These are phyloP conservation scores for Candida parachauliodes DNA, from an alignment of 805 yeast species.

Conservation along the genomic window DNA sequence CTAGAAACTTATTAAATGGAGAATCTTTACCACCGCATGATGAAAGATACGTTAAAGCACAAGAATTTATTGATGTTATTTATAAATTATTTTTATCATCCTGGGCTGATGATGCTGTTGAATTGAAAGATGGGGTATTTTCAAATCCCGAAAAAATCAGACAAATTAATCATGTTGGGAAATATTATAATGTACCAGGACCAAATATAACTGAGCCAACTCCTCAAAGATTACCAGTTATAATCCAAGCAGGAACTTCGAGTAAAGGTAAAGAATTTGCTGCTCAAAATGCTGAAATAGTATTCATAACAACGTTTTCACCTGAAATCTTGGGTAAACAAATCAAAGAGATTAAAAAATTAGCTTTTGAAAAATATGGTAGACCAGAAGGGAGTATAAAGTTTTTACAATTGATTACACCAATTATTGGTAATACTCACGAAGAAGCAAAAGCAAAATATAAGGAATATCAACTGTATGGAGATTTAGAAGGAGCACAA, in stretches of 20 bases:
- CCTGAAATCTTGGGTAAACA: slow-evolving; percentile 26
- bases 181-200: slow-evolving; percentile 39
- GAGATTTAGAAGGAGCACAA: slow-evolving; percentile 39
- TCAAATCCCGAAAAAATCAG: slow-evolving; percentile 39
- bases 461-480: slow-evolving; percentile 26
- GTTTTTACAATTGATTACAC: slow-evolving; percentile 33
- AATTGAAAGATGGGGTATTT: slow-evolving; percentile 24
- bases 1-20: slow-evolving; percentile 36
- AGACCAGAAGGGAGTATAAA: slow-evolving; percentile 37
- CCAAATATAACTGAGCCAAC: slow-evolving; percentile 42
- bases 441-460: slow-evolving; percentile 40
- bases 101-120: slow-evolving; percentile 44
- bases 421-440: slow-evolving; percentile 37
- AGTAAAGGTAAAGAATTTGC: slow-evolving; percentile 38
- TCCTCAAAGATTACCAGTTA: slow-evolving; percentile 42
- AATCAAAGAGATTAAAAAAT: slow-evolving; percentile 24
- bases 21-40: slow-evolving; percentile 36
- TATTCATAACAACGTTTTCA: slow-evolving; percentile 34
- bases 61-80: slow-evolving; percentile 37
- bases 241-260: slow-evolving; percentile 45
- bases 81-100: slow-evolving; percentile 38
- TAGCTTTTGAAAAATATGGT: slow-evolving; percentile 30
- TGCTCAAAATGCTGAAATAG: slow-evolving; percentile 41
- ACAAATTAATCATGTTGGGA: slow-evolving; percentile 39
- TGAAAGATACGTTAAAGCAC: slow-evolving; percentile 38